Evolutionary conservation across 768 basidiomycete genomes (phyloP), one percentile per base, ranked within the genome.

Genomic region (Panellus pusillus): DNA sequence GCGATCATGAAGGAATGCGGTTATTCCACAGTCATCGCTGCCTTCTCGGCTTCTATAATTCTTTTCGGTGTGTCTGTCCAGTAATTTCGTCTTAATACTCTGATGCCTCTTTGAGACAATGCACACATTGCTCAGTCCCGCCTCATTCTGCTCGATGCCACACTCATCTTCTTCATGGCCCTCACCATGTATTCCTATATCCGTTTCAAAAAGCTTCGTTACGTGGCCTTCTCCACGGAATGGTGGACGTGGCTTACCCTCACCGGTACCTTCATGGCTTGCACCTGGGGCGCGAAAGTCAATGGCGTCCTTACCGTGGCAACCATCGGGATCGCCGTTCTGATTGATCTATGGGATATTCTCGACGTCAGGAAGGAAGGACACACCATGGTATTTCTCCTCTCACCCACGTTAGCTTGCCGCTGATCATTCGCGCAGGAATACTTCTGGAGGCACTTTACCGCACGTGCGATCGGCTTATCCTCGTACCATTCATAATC

Each of bases 1-100:
- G 88, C 81, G 19, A 98, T 96, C 70, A 98, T 98, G 97, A 90
- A 97, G 71, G 94, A 98, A 76, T 89, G 89, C 55, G 97, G 97
- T 6, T 98, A 96, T 68, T 93, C 95, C 0, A 91, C 93, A 6
- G 73, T 93, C 35, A 84, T 98, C 54, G 86, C 93, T 7, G 86
- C 92, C 1, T 96, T 99, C 67, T 94, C 93, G 39, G 93, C 96
- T 1, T 74, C 74, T 43, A 72, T 99, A 24, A 72, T 99, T 58
- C 74, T 96, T 0, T 93, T 98, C 61, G 97, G 96, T 94, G 64
- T 45, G 90, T 76, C n/a, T 47, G 2, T 11, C n/a, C 2, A 19
- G 18, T 17, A 28, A 31, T 20, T 15, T 20, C 12, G 18, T 50
- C 45, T 24, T 29, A 20, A 19, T 44, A 37, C 52, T 32, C 42